Percentiles rank a stretch among this genome's conserved stretches.
phyloP scores from a whole-genome alignment of 371 early-diverging fungal species.

The Catenaria anguillulae region DNA sequence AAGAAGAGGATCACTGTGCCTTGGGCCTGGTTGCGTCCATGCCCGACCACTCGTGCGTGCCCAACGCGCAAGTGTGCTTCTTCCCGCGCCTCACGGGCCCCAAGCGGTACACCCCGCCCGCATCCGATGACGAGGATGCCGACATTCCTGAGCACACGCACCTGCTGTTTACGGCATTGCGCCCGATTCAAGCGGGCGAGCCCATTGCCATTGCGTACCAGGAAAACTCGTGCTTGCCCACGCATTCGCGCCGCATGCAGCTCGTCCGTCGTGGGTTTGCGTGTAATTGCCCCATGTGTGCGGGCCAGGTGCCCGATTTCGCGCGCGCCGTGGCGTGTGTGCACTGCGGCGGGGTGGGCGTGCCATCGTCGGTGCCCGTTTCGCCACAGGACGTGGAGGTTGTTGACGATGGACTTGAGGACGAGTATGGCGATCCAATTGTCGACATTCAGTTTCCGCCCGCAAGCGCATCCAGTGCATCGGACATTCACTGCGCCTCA shows the following conservation, averaged over 20 bases:
- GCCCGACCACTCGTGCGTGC: constrained; percentile 4
- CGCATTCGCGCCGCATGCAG: background rate
- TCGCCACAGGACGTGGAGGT: background rate
- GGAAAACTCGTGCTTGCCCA: background rate
- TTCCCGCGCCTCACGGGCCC: background rate
- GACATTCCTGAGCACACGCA: background rate
- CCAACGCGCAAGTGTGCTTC: background rate
- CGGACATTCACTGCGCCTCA: background rate
- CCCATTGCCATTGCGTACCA: constrained; percentile 4
- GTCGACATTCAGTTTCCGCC: background rate
- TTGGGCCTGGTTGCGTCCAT: background rate
- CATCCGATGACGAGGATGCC: background rate
- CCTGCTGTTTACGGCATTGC: background rate
- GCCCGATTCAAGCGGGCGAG: background rate
- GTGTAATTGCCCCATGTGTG: constrained; percentile 4
- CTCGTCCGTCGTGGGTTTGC: background rate
- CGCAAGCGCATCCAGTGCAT: background rate
- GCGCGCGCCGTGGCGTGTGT: background rate
- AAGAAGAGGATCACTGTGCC: background rate
- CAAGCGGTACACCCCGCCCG: no score
- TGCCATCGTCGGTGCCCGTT: background rate
- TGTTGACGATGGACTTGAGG: background rate
- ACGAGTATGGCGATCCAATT: background rate
- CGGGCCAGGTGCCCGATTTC: background rate
- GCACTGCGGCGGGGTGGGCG: background rate